phyloP scores from a whole-genome alignment of 1,284 basidiomycete genomes.

The Sanghuangporus weigelae region DNA sequence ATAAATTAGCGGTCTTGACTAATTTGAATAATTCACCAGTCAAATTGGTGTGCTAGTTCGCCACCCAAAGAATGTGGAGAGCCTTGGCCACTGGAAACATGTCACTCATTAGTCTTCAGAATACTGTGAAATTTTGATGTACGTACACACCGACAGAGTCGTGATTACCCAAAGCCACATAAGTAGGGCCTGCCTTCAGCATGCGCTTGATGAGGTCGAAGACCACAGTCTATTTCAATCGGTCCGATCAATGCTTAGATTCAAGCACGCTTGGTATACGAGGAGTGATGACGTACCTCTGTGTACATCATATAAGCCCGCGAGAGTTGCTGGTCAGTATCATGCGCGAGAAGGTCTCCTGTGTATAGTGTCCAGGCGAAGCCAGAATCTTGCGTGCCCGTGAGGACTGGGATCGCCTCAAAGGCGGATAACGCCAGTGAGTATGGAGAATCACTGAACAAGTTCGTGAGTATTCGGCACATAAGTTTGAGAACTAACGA shows the following conservation, averaged over 20 bases:
- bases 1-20: neutral
- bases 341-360: slow-evolving; percentile 74
- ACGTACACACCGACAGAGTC: slow-evolving; percentile 60
- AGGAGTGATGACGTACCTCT: slow-evolving; percentile 4
- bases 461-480: neutral
- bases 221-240: slow-evolving; percentile 43
- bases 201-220: slow-evolving; percentile 60
- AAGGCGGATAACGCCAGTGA: slow-evolving; percentile 60
- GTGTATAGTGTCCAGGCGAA: slow-evolving; percentile 71
- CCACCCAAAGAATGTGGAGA: slow-evolving; percentile 54
- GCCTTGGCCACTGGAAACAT: slow-evolving; percentile 49
- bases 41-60: slow-evolving; percentile 51
- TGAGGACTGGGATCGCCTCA: slow-evolving; percentile 61
- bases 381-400: slow-evolving; percentile 52
- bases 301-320: slow-evolving; percentile 5
- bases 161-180: slow-evolving; percentile 73
- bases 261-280: neutral
- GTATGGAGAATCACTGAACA: slow-evolving; percentile 61
- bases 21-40: slow-evolving; percentile 45
- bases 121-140: slow-evolving; percentile 1
- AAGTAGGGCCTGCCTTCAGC: slow-evolving; percentile 62
- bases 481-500: neutral
- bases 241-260: neutral
- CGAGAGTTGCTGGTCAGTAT: slow-evolving; percentile 57
- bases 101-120: slow-evolving; percentile 4